Conservation (phyloP, 768 basidiomycete genomes). For the Boletus tylopilopsis region DNA sequence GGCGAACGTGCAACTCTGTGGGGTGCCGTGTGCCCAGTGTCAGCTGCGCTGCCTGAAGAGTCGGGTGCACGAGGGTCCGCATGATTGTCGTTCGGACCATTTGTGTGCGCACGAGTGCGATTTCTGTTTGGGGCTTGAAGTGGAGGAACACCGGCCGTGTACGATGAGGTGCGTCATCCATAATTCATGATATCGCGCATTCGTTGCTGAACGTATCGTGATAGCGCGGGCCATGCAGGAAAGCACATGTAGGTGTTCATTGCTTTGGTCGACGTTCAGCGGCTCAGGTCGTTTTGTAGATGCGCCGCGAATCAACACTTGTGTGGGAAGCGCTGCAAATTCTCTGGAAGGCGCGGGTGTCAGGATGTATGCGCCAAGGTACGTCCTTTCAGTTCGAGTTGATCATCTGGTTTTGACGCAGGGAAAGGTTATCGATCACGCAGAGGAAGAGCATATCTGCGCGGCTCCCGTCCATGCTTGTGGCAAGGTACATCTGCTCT, state of each 20-base stretch:
- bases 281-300: constrained; percentile 29
- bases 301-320: constrained; percentile 51
- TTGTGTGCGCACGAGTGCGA: constrained; percentile 42
- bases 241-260: constrained; percentile 44
- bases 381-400: neutral
- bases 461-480: constrained; percentile 52
- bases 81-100: constrained; percentile 52
- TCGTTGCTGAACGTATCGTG: neutral
- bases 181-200: neutral
- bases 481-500: constrained; percentile 37
- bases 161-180: constrained; percentile 41
- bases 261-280: accelerated
- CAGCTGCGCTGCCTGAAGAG: constrained; percentile 45
- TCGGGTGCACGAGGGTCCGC: constrained; percentile 42
- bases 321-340: constrained; percentile 49
- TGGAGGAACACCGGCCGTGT: constrained; percentile 35
- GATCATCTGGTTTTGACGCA: neutral
- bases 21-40: constrained; percentile 44
- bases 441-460: constrained; percentile 49
- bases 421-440: constrained; percentile 43
- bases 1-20: constrained; percentile 46
- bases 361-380: constrained; percentile 51
- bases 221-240: constrained; percentile 57
- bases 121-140: constrained; percentile 33
- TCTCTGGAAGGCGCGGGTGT: constrained; percentile 48